Evolutionary conservation across 2,329 filamentous ascomycete genomes (phyloP).

Genomic region (Xylariaceae sp.): DNA sequence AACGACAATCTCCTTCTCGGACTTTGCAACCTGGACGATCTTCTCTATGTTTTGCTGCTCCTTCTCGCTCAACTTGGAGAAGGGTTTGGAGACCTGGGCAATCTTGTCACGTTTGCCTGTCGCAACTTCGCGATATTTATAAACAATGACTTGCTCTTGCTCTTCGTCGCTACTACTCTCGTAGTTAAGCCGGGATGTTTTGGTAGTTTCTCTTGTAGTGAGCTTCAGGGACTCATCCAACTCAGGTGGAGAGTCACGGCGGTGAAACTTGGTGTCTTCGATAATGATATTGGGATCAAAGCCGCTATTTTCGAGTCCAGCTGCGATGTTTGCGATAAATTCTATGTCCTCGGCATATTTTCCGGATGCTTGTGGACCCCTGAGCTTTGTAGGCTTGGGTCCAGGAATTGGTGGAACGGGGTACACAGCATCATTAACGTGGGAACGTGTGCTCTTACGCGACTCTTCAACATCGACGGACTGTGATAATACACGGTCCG

Average conservation of each 20-base stretch:
- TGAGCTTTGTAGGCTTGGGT: constrained; percentile 50
- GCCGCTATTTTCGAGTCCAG: constrained; percentile 61
- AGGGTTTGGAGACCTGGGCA: constrained; percentile 23
- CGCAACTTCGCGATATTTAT: constrained; percentile 42
- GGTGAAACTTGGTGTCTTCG: constrained; percentile 57
- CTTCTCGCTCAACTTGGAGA: constrained; percentile 29
- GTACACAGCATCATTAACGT: constrained; percentile 38
- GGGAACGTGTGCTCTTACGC: constrained; percentile 31
- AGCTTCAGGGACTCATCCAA: constrained; percentile 48
- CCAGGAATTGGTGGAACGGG: constrained; percentile 49
- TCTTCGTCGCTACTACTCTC: constrained; percentile 25
- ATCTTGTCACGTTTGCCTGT: constrained; percentile 32
- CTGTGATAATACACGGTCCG: constrained; percentile 18
- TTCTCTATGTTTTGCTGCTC: constrained; percentile 22
- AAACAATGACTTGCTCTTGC: constrained; percentile 41
- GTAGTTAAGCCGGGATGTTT: not conserved
- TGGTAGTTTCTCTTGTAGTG: not conserved
- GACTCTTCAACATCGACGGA: constrained; percentile 16
- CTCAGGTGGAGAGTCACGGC: constrained; percentile 58
- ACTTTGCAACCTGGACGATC: not conserved
- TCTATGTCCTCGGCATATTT: constrained; percentile 62
- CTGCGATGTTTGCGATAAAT: constrained; percentile 65
- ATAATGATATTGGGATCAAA: constrained; percentile 68
- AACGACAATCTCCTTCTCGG: too few species aligned
- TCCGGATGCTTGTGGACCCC: constrained; percentile 53